A percentile compares a stretch with the other conserved stretches of the same genome.
Evolutionary conservation across 495 filamentous ascomycete genomes (phyloP).

Genomic region (Aspergillus ostianus): DNA sequence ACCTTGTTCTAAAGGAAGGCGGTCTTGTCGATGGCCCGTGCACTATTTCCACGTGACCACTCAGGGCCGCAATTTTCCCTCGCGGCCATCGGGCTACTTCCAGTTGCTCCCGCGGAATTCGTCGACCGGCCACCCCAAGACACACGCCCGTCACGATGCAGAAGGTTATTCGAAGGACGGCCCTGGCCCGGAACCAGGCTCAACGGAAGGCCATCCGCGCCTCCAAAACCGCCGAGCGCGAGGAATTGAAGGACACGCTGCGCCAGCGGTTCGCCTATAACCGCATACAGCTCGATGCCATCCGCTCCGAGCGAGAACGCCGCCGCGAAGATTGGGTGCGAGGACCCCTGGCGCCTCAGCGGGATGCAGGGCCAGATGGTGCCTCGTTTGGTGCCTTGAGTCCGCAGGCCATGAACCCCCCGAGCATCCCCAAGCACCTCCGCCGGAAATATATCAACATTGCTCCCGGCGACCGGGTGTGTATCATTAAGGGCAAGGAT

Average conservation of each 20-base stretch:
- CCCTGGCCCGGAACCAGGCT: slow-evolving; percentile 63
- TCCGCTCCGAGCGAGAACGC: slow-evolving; percentile 30
- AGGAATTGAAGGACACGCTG: slow-evolving; percentile 31
- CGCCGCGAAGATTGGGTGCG: slow-evolving; percentile 71
- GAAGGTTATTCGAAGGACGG: slow-evolving; percentile 68
- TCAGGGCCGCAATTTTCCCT: slow-evolving; percentile 40
- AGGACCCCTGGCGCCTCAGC: slow-evolving; percentile 71
- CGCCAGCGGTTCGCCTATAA: slow-evolving; percentile 35
- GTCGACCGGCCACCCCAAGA: slow-evolving; percentile 32
- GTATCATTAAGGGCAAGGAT: slow-evolving; percentile 70
- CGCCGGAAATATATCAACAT: slow-evolving; percentile 63
- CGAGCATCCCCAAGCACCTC: slow-evolving; percentile 39
- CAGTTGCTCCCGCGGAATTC: slow-evolving; percentile 11
- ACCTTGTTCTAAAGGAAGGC: neutral
- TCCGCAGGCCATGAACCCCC: slow-evolving; percentile 33
- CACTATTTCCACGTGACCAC: slow-evolving; percentile 14
- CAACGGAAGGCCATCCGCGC: slow-evolving; percentile 46
- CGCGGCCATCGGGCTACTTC: slow-evolving; percentile 18
- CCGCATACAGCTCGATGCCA: slow-evolving; percentile 28
- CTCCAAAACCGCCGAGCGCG: slow-evolving; percentile 35
- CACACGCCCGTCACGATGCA: slow-evolving; percentile 56
- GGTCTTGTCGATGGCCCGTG: slow-evolving; percentile 12
- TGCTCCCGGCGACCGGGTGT: slow-evolving; percentile 69
- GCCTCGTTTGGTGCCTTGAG: slow-evolving; percentile 52
- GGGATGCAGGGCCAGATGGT: slow-evolving; percentile 56